Evolutionary conservation across 2,329 filamentous ascomycete genomes (phyloP), one percentile per base, ranked within the genome.

Genomic region (Penicillium janthinellum): DNA sequence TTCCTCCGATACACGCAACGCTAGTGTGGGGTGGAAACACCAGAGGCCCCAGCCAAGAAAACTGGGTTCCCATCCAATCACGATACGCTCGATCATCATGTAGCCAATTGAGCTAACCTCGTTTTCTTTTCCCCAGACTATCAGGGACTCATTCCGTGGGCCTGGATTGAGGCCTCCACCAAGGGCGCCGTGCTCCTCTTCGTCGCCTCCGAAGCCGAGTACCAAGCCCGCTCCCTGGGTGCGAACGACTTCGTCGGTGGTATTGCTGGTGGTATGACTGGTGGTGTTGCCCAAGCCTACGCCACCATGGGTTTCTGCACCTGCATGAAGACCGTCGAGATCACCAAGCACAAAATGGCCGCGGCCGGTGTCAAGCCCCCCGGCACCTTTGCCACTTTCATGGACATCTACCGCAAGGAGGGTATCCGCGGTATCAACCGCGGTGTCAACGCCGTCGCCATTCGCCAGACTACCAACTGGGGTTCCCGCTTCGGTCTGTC

Each of bases 281-380:
- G 95, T 76, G 95, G 95, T 85, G 88, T 99, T 60, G 95, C 94
- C 49, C 95, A 99, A 83, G 95, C 95, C 61, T 99, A 99, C 78
- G 95, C 95, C 67, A 99, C 95, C 77, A 99, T 99, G 94, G 95
- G 95, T 70, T 99, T 99, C 88, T 99, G 95, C 82, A 99, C 95
- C 63, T 99, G 95, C 87, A 99, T 99, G 95, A 99, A 99, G 88
- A 99, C 95, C 65, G 95, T 98, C 68, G 95, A 99, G 81, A 99
- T 99, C 81, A 99, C 95, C 75, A 96, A 97, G 83, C 90, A 95
- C 85, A 98, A 98, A 86, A 84, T 95, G 74, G 92, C 91, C 14
- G 89, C 91, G 37, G 68, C 87, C 45, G 95, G 95, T 70, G 87
- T 89, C 67, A 91, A 92, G 82, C 91, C 92, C 25, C 90, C 88